Conservation (phyloP, 1,284 basidiomycete genomes). For the Sparassis latifolia region DNA sequence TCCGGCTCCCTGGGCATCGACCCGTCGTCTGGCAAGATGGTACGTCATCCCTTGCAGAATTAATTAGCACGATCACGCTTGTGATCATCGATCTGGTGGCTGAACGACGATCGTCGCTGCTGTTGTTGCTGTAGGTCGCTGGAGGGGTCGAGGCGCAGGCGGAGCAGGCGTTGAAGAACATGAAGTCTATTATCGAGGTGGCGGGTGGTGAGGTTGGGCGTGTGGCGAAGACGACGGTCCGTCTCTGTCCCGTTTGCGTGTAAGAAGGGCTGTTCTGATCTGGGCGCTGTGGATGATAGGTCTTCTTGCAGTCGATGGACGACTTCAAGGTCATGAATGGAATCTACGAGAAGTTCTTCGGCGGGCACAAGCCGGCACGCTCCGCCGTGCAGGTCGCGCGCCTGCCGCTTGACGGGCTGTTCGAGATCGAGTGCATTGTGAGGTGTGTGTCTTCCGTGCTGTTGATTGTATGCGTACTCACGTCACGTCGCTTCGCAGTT, state of each 20-base stretch:
- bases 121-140: conserved; percentile 20
- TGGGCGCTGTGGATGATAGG: conserved; percentile 33
- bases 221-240: conserved; percentile 82
- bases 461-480: background rate
- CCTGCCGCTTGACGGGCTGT: conserved; percentile 73
- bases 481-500: background rate
- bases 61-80: background rate
- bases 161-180: conserved; percentile 80
- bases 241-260: conserved; percentile 18
- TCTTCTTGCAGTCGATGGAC: conserved; percentile 91
- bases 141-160: conserved; percentile 86
- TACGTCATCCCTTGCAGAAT: conserved; percentile 20
- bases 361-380: conserved; percentile 88
- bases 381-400: conserved; percentile 83
- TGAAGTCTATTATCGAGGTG: conserved; percentile 80
- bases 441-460: conserved; percentile 15
- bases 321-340: conserved; percentile 85
- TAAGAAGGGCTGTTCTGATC: background rate
- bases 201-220: conserved; percentile 72
- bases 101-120: background rate
- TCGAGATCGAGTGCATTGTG: conserved; percentile 91
- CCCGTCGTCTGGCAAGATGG: conserved; percentile 69
- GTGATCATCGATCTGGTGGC: too few relatives aligned
- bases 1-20: conserved; percentile 89
- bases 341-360: conserved; percentile 76